These are phyloP conservation scores for Tuber calosporum DNA, from an alignment of 495 filamentous ascomycete genomes.

Conservation along the genomic window DNA sequence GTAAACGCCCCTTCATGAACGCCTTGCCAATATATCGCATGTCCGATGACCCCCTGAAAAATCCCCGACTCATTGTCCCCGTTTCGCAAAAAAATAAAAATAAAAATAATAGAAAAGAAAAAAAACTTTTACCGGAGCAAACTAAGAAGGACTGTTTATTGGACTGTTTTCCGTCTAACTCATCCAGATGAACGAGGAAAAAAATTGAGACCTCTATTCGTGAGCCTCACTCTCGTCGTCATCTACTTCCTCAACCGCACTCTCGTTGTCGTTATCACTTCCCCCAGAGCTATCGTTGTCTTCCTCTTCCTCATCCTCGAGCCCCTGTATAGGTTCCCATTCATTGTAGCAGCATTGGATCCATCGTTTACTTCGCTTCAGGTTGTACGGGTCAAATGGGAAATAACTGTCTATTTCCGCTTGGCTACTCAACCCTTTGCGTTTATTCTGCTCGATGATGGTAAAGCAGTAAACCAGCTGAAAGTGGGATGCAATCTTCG, in stretches of 20 bases:
- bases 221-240: slow-evolving; percentile 16
- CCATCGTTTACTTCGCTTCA: slow-evolving; percentile 79
- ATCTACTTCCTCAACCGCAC: slow-evolving; percentile 21
- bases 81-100: neutral
- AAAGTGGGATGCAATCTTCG: slow-evolving; percentile 72
- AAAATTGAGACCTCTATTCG: neutral
- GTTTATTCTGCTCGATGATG: slow-evolving; percentile 86
- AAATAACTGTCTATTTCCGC: slow-evolving; percentile 74
- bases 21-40: slow-evolving; percentile 1
- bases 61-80: neutral
- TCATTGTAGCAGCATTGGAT: slow-evolving; percentile 73
- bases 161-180: neutral
- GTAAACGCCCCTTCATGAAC: neutral
- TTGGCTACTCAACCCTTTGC: slow-evolving; percentile 46
- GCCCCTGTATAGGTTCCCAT: slow-evolving; percentile 71
- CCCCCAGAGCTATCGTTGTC: slow-evolving; percentile 48
- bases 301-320: slow-evolving; percentile 57
- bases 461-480: slow-evolving; percentile 80
- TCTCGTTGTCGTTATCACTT: slow-evolving; percentile 43
- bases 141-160: neutral
- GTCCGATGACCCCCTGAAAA: neutral
- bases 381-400: slow-evolving; percentile 90
- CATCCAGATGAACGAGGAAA: neutral
- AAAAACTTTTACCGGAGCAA: neutral
- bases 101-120: neutral